Conservation (phyloP, 768 basidiomycete genomes). For the Kwoniella botswanensis region DNA sequence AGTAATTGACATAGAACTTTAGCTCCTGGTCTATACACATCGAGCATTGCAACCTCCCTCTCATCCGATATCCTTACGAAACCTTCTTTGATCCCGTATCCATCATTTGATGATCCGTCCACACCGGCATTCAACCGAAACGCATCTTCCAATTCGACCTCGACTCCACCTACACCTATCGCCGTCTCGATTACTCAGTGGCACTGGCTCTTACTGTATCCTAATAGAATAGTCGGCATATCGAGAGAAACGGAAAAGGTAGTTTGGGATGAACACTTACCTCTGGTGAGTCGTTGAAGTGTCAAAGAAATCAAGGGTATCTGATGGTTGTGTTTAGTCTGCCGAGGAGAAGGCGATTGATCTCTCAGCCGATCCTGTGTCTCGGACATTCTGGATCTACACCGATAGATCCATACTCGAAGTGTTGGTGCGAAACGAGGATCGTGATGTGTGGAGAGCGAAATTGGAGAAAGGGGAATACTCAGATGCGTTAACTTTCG, state of each 20-base stretch:
- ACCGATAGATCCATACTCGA: constrained; percentile 89
- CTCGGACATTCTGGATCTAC: constrained; percentile 92
- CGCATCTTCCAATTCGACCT: constrained; percentile 15
- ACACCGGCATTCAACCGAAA: constrained; percentile 38
- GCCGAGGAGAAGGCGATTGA: constrained; percentile 73
- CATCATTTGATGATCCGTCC: constrained; percentile 46
- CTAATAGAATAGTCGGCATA: constrained; percentile 75
- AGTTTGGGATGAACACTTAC: constrained; percentile 80
- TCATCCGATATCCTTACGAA: constrained; percentile 63
- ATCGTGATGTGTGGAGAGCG: constrained; percentile 91
- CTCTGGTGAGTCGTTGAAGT: constrained; percentile 66
- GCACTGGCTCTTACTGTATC: constrained; percentile 86
- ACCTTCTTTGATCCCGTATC: constrained; percentile 52
- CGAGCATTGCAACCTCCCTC: constrained; percentile 76
- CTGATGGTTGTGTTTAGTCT: constrained; percentile 63
- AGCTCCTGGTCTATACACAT: constrained; percentile 89
- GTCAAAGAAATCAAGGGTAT: too few species aligned
- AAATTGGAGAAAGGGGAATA: constrained; percentile 78
- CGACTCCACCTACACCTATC: constrained; percentile 64
- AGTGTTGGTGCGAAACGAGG: constrained; percentile 81
- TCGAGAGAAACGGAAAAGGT: constrained; percentile 79
- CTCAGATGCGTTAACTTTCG: constrained; percentile 77
- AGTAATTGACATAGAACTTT: background rate
- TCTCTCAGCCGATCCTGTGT: constrained; percentile 79
- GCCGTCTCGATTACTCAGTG: constrained; percentile 88